Evolutionary conservation across 1,284 basidiomycete species (phyloP).

Genomic region (Ganoderma boninense): DNA sequence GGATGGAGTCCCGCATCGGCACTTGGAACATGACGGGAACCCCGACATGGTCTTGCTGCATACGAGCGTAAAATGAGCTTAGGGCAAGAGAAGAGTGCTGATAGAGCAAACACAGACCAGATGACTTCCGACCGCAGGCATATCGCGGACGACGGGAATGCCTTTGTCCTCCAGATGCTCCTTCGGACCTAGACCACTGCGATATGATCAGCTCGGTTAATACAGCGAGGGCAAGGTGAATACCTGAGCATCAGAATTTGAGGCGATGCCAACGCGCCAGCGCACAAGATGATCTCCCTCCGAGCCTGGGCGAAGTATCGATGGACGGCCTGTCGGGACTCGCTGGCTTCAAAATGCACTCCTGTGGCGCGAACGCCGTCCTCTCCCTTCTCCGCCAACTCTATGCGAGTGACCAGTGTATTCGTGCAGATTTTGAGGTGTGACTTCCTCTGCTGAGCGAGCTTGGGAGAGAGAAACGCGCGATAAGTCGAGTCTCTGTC

Average conservation of each 20-base stretch:
- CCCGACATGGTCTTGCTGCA: slow-evolving; percentile 45
- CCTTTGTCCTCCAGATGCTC: slow-evolving; percentile 38
- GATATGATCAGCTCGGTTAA: background rate
- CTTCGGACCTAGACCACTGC: slow-evolving; percentile 40
- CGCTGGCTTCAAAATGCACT: slow-evolving; percentile 25
- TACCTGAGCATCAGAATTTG: slow-evolving; percentile 46
- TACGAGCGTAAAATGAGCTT: too few species aligned
- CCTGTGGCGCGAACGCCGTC: slow-evolving; percentile 19
- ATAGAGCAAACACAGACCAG: slow-evolving; percentile 35
- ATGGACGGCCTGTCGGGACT: slow-evolving; percentile 13
- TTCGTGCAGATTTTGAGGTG: slow-evolving; percentile 42
- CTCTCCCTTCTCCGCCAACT: slow-evolving; percentile 6
- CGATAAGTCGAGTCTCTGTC: slow-evolving; percentile 38
- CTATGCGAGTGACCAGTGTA: slow-evolving; percentile 32
- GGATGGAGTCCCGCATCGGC: slow-evolving; percentile 40
- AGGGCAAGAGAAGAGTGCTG: too few species aligned
- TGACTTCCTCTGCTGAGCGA: slow-evolving; percentile 29
- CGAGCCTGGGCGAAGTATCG: slow-evolving; percentile 32
- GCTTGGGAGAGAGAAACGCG: slow-evolving; percentile 39
- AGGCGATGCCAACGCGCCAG: slow-evolving; percentile 45
- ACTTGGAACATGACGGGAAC: slow-evolving; percentile 40
- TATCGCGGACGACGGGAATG: slow-evolving; percentile 39
- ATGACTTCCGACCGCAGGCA: slow-evolving; percentile 43
- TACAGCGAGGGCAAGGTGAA: background rate
- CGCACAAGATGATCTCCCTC: slow-evolving; percentile 43